Base-by-base conservation (phyloP, 306 rosid genomes). In the Elaeagnus macrophylla region DNA sequence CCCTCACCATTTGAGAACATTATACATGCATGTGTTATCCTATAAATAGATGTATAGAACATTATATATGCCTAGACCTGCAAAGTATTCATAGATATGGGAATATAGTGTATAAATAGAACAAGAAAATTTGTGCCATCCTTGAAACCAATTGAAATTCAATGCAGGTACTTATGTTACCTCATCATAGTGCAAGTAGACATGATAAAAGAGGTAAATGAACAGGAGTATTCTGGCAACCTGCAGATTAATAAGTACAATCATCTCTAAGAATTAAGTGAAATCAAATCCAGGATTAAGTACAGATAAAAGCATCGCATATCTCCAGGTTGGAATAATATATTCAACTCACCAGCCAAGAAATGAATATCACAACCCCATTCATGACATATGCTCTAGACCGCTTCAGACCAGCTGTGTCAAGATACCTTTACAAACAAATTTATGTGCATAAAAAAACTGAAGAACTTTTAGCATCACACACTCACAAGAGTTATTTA, bases 341-440 rank as follows among this genome's bases (percentile, higher is more conserved):
- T 42, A 53, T 64, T 16, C 60, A 59, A 69, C 82, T 77, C 57
- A 77, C 82, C 79, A 77, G 79, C 82, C 82, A 77, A 37, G 75
- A 54, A 42, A 77, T 68, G 66, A 77, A 77, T 55, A 77, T 77
- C 35, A 72, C 70, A 32, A 77, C 51, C 37, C 82, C 82, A 13
- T 77, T 77, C 48, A 77, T 37, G 61, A 77, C 70, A 66, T 77
- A 77, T 16, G 73, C 76, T 8, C 61, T 41, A 43, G 82, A 77
- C 61, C 69, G 68, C 76, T 77, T 77, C 76, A 77, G 56, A 61
- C 82, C 82, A 53, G 76, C 79, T 18, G 74, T 77, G 12, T 77
- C 82, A 38, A 77, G 79, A 66, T 65, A 77, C 82, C 82, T 77
- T 68, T 64, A 72, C 38, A 44, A 57, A 25, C 32, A 25, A 59